Percentiles rank a stretch among this genome's conserved stretches.
Conservation (phyloP, 305 asterid genomes). For the Fraxinus latifolia region DNA sequence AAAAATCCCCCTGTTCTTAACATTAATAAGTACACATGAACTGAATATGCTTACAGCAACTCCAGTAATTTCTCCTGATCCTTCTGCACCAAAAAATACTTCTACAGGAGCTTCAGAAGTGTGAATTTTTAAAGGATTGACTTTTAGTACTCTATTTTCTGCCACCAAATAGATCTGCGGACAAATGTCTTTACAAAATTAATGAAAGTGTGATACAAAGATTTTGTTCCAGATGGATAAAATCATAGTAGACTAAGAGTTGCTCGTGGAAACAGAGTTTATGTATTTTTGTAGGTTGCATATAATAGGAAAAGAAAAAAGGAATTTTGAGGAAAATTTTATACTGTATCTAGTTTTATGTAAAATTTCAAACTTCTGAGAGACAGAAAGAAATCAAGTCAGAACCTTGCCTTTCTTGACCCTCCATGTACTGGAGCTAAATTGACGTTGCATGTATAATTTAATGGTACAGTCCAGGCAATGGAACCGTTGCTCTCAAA, state of each 20-base stretch:
- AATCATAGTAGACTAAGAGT: background rate
- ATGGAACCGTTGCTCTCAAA: slow-evolving; percentile 75
- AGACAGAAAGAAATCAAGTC: slow-evolving; percentile 1
- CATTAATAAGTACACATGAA: slow-evolving; percentile 60
- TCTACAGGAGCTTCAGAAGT: slow-evolving; percentile 51
- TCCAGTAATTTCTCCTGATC: slow-evolving; percentile 65
- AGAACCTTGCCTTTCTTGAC: slow-evolving; percentile 56
- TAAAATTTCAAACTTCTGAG: background rate
- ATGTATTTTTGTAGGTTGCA: background rate
- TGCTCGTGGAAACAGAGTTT: background rate
- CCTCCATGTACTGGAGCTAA: slow-evolving; percentile 75
- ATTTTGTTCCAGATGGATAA: background rate
- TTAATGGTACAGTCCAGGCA: slow-evolving; percentile 60
- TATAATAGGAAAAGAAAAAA: background rate
- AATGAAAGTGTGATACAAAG: background rate
- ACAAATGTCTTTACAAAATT: slow-evolving; percentile 16
- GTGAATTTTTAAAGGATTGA: slow-evolving; percentile 43
- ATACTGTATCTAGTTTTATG: background rate
- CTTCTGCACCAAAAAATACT: slow-evolving; percentile 62
- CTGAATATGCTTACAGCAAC: slow-evolving; percentile 64
- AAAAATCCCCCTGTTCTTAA: slow-evolving; percentile 68
- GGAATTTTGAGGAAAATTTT: background rate
- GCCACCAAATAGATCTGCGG: slow-evolving; percentile 91
- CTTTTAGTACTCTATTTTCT: slow-evolving; percentile 65
- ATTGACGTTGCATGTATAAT: slow-evolving; percentile 49